These are phyloP conservation scores for Paramecium primaurelia DNA, from an alignment of 73 alveolate species.

Conservation along the genomic window DNA sequence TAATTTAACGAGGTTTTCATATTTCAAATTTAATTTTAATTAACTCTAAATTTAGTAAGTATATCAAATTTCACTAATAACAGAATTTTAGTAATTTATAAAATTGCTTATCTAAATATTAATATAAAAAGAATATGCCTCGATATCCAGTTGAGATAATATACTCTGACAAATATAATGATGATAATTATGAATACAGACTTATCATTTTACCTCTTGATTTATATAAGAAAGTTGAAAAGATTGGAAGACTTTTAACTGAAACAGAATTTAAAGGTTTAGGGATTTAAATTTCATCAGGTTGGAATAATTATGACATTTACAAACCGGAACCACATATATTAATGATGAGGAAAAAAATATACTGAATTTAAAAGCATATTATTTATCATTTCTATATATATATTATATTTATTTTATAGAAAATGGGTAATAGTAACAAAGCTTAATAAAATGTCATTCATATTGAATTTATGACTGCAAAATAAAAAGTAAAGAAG, in stretches of 20 bases:
- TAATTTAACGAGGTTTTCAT: background rate
- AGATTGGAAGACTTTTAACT: slow-evolving; percentile 66
- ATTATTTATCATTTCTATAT: background rate
- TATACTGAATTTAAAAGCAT: background rate
- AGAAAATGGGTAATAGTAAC: background rate
- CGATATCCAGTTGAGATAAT: slow-evolving; percentile 79
- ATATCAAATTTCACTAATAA: background rate
- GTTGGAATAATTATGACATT: slow-evolving; percentile 89
- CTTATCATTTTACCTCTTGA: slow-evolving; percentile 78
- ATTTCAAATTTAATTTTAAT: background rate
- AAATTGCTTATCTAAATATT: background rate
- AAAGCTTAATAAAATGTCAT: background rate
- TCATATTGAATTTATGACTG: background rate
- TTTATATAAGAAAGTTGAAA: slow-evolving; percentile 74
- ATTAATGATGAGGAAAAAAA: slow-evolving; percentile 7
- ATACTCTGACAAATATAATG: slow-evolving; percentile 82
- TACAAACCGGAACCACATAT: slow-evolving; percentile 66
- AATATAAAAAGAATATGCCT: slow-evolving; percentile 63
- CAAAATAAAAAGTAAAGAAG: background rate
- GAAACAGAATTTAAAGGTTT: slow-evolving; percentile 93
- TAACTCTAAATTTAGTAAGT: background rate
- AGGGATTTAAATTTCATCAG: slow-evolving; percentile 90
- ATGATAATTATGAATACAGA: slow-evolving; percentile 75
- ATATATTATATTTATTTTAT: background rate
- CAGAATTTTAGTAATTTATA: background rate